Conservation (phyloP, 768 basidiomycete species). For the Lactarius sanguifluus region DNA sequence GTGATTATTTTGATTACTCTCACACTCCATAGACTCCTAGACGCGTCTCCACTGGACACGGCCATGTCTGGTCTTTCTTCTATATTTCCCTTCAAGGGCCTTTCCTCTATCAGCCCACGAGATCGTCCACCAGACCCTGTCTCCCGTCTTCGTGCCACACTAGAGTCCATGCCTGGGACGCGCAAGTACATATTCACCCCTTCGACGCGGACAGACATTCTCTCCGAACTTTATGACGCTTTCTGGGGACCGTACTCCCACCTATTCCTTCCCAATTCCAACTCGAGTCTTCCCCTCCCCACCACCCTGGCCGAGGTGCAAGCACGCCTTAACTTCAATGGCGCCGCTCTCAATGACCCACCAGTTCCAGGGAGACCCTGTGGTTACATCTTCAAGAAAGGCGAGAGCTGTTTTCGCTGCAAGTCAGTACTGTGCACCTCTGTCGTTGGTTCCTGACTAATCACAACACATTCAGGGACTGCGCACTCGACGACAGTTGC, state of each 20-base stretch:
- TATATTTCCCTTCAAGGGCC: constrained; percentile 50
- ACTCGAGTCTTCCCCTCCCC: constrained; percentile 60
- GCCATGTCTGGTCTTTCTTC: constrained; percentile 47
- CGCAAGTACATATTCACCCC: constrained; percentile 76
- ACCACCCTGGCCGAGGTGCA: constrained; percentile 72
- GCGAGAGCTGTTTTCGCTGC: constrained; percentile 92
- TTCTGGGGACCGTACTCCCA: constrained; percentile 79
- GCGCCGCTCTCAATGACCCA: constrained; percentile 59
- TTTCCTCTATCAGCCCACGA: constrained; percentile 53
- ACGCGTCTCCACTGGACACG: neutral
- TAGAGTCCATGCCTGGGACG: constrained; percentile 80
- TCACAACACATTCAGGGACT: constrained; percentile 59
- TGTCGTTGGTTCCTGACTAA: constrained; percentile 8
- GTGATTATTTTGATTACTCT: neutral
- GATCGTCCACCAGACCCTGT: constrained; percentile 62
- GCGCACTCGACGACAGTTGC: constrained; percentile 84
- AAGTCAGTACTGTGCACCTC: constrained; percentile 55
- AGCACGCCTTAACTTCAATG: constrained; percentile 51
- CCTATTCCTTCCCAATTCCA: constrained; percentile 68
- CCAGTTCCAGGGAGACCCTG: constrained; percentile 72
- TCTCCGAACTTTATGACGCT: constrained; percentile 77
- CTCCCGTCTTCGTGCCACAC: constrained; percentile 68
- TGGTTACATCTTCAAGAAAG: constrained; percentile 84
- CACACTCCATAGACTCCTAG: neutral
- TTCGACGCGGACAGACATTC: constrained; percentile 72